These are phyloP conservation scores for Dispira simplex DNA, from an alignment of 192 early-diverging fungal genomes.

Conservation along the genomic window DNA sequence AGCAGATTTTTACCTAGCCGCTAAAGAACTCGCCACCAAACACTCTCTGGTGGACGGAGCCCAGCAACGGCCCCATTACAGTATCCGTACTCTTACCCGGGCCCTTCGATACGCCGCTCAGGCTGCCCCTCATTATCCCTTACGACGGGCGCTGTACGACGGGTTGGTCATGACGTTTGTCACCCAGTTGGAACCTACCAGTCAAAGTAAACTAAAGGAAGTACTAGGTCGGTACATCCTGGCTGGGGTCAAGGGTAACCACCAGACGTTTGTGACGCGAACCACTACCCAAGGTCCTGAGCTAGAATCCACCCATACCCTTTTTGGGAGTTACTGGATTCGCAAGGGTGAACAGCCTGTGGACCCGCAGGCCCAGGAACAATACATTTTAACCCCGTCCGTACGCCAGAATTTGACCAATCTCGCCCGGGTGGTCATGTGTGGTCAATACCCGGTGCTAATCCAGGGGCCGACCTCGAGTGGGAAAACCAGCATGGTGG, in stretches of 20 bases:
- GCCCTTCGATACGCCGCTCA: conserved; percentile 67
- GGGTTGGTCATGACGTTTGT: conserved; percentile 91
- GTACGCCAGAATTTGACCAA: conserved; percentile 75
- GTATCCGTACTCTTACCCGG: conserved; percentile 82
- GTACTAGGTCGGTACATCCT: conserved; percentile 44
- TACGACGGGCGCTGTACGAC: conserved; percentile 80
- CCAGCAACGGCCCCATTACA: conserved; percentile 74
- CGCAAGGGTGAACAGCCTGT: conserved; percentile 12
- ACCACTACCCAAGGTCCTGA: background rate
- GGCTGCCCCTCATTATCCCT: conserved; percentile 53
- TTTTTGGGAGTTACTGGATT: background rate
- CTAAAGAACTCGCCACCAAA: conserved; percentile 48
- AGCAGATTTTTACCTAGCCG: conserved; percentile 65
- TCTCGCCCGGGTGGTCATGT: conserved; percentile 83
- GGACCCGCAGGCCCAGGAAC: background rate
- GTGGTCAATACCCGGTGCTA: conserved; percentile 78
- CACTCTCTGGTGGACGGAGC: conserved; percentile 82
- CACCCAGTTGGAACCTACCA: conserved; percentile 66
- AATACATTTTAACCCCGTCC: conserved; percentile 77
- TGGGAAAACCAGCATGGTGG: conserved; percentile 97
- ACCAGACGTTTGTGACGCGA: background rate
- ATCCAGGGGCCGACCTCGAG: conserved; percentile 97
- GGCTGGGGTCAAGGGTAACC: conserved; percentile 32
- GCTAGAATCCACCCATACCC: background rate
- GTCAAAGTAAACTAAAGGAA: conserved; percentile 33